These are phyloP conservation scores for Vigna hirtella DNA, from an alignment of 306 rosid genomes.

Conservation along the genomic window DNA sequence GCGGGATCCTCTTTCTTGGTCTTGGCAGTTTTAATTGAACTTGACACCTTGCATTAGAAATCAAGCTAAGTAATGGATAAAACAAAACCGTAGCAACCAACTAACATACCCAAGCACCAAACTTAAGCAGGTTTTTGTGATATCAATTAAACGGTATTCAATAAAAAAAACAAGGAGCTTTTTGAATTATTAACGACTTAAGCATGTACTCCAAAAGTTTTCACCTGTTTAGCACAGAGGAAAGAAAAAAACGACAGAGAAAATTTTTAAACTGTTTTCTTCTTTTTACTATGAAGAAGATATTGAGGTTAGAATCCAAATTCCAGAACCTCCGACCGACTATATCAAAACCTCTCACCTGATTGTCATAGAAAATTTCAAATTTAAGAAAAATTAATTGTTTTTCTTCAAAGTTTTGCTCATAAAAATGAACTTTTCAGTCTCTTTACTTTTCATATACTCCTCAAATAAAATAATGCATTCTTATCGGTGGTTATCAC, in stretches of 20 bases:
- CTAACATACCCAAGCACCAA: background rate
- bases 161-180: background rate
- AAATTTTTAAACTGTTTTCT: background rate
- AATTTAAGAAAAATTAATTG: background rate
- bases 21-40: conserved; percentile 60
- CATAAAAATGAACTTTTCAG: background rate
- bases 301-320: background rate
- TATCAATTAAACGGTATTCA: background rate
- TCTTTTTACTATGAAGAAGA: background rate
- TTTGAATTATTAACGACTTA: background rate
- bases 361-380: background rate
- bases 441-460: background rate
- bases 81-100: conserved; percentile 6
- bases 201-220: background rate
- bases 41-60: conserved; percentile 57
- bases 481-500: background rate
- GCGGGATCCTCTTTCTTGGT: conserved; percentile 58
- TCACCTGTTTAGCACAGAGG: background rate
- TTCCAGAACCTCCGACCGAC: background rate
- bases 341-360: background rate
- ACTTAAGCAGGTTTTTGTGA: background rate
- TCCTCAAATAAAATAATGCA: background rate
- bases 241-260: background rate
- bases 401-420: background rate
- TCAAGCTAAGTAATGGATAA: background rate